Evolutionary conservation across 208 protist genomes (phyloP).

Genomic region (Leishmania guyanensis): DNA sequence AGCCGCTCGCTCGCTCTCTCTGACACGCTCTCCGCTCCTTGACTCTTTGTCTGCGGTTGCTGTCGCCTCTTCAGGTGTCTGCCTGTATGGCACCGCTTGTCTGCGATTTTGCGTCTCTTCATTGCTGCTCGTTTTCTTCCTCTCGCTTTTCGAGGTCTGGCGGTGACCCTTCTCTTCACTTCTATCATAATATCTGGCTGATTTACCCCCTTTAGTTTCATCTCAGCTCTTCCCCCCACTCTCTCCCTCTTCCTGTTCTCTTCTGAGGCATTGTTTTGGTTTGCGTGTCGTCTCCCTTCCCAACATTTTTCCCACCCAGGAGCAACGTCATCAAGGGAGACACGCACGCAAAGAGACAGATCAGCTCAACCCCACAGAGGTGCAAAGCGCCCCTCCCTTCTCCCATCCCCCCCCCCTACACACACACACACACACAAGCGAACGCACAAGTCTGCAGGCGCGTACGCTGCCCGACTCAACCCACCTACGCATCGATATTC

Average conservation of each 20-base stretch:
- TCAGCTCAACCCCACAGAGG: not conserved
- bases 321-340: not conserved
- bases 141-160: not conserved
- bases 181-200: not conserved
- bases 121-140: not conserved
- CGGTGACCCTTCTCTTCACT: too few relatives aligned
- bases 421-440: not conserved
- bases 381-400: not conserved
- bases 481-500: too few relatives aligned
- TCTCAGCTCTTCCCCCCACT: not conserved
- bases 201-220: not conserved
- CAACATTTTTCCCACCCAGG: not conserved
- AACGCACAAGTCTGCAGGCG: too few relatives aligned
- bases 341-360: not conserved
- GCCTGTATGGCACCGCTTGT: not conserved
- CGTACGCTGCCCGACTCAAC: too few relatives aligned
- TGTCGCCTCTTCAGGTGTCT: not conserved
- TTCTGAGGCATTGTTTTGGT: not conserved
- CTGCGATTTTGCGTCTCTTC: not conserved
- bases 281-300: not conserved
- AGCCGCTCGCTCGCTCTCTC: not conserved
- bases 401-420: not conserved
- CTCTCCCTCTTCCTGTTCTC: not conserved
- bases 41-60: not conserved
- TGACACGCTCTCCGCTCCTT: not conserved